These are phyloP conservation scores for Apiospora marii DNA, from an alignment of 2,329 filamentous ascomycete genomes.

Conservation along the genomic window DNA sequence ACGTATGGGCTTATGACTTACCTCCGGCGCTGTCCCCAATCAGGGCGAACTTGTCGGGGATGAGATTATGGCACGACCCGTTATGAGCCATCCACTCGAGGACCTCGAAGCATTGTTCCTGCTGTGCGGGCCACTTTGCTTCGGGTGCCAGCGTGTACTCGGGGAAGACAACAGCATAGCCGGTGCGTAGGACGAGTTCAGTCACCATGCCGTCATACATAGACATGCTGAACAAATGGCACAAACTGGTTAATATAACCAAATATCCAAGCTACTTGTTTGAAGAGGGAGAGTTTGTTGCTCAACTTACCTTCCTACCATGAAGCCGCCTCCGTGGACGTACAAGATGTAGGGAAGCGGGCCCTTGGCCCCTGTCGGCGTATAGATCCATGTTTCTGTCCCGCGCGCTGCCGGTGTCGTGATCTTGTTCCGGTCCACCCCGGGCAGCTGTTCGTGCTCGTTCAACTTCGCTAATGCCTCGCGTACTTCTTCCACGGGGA, in stretches of 20 bases:
- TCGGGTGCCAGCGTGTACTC: neutral
- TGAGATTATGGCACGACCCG: neutral
- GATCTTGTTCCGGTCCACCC: neutral
- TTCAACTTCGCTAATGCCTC: neutral
- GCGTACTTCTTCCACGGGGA: neutral
- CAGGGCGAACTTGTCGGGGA: neutral
- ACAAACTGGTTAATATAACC: neutral
- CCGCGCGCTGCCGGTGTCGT: neutral
- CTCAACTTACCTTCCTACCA: neutral
- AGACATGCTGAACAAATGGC: neutral
- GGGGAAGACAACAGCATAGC: neutral
- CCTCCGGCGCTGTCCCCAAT: constrained; percentile 3
- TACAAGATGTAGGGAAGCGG: neutral
- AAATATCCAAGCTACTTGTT: neutral
- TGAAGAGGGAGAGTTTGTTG: neutral
- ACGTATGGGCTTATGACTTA: neutral
- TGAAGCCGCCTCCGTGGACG: neutral
- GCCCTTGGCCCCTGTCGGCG: neutral
- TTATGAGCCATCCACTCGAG: neutral
- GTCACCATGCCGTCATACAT: neutral
- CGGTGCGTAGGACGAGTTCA: neutral
- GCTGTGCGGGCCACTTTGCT: neutral
- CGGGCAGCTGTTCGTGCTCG: neutral
- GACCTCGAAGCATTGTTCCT: neutral
- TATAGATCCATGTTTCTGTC: neutral